phyloP scores from a whole-genome alignment of 129 eudicot genomes.

The Gnaphalium uliginosum region DNA sequence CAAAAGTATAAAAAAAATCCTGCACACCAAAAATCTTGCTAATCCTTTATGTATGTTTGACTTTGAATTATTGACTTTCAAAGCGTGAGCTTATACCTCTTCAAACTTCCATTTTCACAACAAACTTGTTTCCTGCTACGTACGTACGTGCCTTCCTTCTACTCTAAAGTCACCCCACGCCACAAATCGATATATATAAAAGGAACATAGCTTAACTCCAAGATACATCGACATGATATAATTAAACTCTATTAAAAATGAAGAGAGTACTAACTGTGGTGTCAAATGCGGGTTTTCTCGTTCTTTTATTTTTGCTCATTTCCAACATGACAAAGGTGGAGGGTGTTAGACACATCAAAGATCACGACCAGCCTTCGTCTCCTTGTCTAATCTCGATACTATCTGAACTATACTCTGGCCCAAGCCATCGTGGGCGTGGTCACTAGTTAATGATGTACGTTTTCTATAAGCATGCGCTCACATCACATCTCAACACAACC shows the following conservation, averaged over 20 bases:
- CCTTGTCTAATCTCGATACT: constrained; percentile 24
- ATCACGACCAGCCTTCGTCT: constrained; percentile 7
- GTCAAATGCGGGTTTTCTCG: constrained; percentile 7
- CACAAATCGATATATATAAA: constrained; percentile 13
- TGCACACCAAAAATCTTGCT: constrained; percentile 9
- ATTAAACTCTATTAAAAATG: neutral
- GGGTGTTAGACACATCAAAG: constrained; percentile 35
- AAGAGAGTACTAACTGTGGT: constrained; percentile 14
- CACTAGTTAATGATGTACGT: constrained; percentile 14
- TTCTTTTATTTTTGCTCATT: constrained; percentile 29
- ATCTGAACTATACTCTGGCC: constrained; percentile 45
- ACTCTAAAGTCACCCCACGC: neutral
- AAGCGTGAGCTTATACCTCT: constrained; percentile 20
- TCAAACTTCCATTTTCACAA: constrained; percentile 23
- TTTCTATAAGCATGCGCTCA: no score
- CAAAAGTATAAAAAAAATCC: constrained; percentile 30
- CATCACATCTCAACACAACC: no score
- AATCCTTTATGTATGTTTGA: constrained; percentile 17
- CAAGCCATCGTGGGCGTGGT: constrained; percentile 51
- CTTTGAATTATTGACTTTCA: constrained; percentile 23
- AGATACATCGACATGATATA: constrained; percentile 8
- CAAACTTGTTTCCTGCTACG: constrained; percentile 15
- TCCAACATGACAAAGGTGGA: constrained; percentile 23
- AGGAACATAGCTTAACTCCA: neutral
- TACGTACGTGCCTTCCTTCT: constrained; percentile 39